These are phyloP conservation scores for Colletotrichum sidae DNA, from an alignment of 2,329 filamentous ascomycete species.

Conservation along the genomic window DNA sequence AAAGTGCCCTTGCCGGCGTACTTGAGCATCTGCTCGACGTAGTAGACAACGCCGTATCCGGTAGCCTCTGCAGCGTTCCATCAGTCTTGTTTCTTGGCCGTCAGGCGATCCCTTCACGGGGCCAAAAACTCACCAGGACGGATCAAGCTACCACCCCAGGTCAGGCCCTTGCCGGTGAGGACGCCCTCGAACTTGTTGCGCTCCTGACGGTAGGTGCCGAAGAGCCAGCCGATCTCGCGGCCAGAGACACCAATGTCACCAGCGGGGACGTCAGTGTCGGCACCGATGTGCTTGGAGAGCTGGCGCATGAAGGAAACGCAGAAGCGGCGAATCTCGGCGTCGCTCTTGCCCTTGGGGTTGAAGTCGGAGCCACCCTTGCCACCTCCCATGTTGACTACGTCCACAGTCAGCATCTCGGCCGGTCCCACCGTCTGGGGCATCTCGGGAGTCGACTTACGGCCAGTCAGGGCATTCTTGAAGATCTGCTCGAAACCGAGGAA, in stretches of 20 bases:
- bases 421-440: not conserved
- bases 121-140: constrained; percentile 67
- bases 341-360: constrained; percentile 98
- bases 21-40: constrained; percentile 94
- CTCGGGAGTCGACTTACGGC: constrained; percentile 69
- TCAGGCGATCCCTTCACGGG: not conserved
- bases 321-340: constrained; percentile 97
- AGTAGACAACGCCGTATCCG: constrained; percentile 96
- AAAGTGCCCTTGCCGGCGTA: constrained; percentile 89
- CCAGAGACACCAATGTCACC: constrained; percentile 95
- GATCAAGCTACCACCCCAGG: constrained; percentile 94
- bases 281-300: constrained; percentile 94
- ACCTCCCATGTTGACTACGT: constrained; percentile 87
- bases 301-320: constrained; percentile 97
- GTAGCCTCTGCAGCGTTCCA: constrained; percentile 76
- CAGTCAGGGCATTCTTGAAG: constrained; percentile 99
- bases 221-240: constrained; percentile 94
- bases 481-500: constrained; percentile 99
- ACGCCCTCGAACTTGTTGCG: constrained; percentile 95
- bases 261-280: constrained; percentile 94
- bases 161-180: constrained; percentile 92
- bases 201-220: constrained; percentile 90
- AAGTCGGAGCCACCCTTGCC: constrained; percentile 99
- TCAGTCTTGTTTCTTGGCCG: constrained; percentile 9
- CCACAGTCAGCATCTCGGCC: constrained; percentile 35